These are phyloP conservation scores for Cicer pinnatifidum DNA, from an alignment of 306 rosid species.

Conservation along the genomic window DNA sequence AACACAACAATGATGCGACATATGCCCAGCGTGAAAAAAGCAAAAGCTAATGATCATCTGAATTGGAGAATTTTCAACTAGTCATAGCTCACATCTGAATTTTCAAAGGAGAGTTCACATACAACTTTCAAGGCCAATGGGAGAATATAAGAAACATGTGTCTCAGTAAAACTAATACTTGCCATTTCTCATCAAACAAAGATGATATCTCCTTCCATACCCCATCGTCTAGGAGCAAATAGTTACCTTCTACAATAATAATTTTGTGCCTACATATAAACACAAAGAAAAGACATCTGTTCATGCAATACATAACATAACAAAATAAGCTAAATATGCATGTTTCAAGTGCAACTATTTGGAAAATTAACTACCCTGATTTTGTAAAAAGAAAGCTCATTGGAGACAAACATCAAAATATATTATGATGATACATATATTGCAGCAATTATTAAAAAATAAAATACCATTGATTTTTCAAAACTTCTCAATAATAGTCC, in stretches of 20 bases:
- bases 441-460: slow-evolving; percentile 5
- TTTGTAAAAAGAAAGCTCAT: slow-evolving; percentile 14
- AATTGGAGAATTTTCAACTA: slow-evolving; percentile 34
- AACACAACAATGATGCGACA: slow-evolving; percentile 17
- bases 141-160: slow-evolving; percentile 5
- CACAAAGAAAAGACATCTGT: slow-evolving; percentile 30
- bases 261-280: slow-evolving; percentile 69
- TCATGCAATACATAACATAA: slow-evolving; percentile 4
- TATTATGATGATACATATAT: slow-evolving; percentile 3
- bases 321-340: slow-evolving; percentile 21
- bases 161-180: slow-evolving; percentile 44
- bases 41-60: slow-evolving; percentile 15
- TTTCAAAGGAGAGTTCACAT: slow-evolving; percentile 12
- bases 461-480: slow-evolving; percentile 16
- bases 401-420: slow-evolving; percentile 17
- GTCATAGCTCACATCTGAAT: slow-evolving; percentile 1
- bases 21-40: slow-evolving; percentile 4
- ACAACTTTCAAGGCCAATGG: slow-evolving; percentile 33
- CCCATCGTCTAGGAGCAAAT: slow-evolving; percentile 72
- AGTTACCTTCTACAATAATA: slow-evolving; percentile 85
- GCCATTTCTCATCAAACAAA: slow-evolving; percentile 82
- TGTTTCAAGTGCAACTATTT: slow-evolving; percentile 36
- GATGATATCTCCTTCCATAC: slow-evolving; percentile 82
- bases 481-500: background rate
- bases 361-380: slow-evolving; percentile 35